Evolutionary conservation across 441 rosid species (phyloP), one percentile per base, ranked within the genome.

Genomic region (Populus trichocarpa): DNA sequence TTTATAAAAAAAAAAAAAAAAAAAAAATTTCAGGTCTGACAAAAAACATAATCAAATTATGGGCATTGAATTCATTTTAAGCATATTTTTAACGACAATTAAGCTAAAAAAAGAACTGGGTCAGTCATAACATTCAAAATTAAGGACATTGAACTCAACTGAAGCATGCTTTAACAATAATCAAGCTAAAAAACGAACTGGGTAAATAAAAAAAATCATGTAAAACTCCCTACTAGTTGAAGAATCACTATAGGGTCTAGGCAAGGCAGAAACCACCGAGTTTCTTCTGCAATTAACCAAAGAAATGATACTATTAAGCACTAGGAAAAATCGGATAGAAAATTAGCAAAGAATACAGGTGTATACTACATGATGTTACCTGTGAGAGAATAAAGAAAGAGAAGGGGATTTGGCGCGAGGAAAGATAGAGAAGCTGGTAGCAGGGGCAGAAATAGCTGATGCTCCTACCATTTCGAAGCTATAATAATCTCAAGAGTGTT

Each of bases 381-480:
- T 89, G 42, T 30, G 81, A 77, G 86, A 70, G 70, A 82, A 79
- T 38, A 78, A 79, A 18, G 87, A 84, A 79, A 73, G 18, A 64
- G 86, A 83, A 74, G 83, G 78, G 75, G 79, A 77, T 82, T 78
- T 79, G 68, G 71, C 76, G 72, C 79, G 79, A 80, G 82, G 79
- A 74, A 83, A 78, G 65, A 84, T 70, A 35, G 84, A 83, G 64
- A 85, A 80, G 80, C 82, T 77, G 1, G 81, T 59, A 50, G 81
- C 64, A 64, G 90, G 77, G 68, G 91, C 77, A 70, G 92, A 82
- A 76, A 89, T 78, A 76, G 92, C 83, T 14, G 90, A 79, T 20
- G 90, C 86, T 68, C 79, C 89, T 70, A 81, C 92, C 97, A 91
- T 91, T 75, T 75, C 4, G 64, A 71, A 40, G 77, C 71, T 42